Conservation (phyloP, 352 stramenopile genomes). For the Phytopythium delawarense region DNA sequence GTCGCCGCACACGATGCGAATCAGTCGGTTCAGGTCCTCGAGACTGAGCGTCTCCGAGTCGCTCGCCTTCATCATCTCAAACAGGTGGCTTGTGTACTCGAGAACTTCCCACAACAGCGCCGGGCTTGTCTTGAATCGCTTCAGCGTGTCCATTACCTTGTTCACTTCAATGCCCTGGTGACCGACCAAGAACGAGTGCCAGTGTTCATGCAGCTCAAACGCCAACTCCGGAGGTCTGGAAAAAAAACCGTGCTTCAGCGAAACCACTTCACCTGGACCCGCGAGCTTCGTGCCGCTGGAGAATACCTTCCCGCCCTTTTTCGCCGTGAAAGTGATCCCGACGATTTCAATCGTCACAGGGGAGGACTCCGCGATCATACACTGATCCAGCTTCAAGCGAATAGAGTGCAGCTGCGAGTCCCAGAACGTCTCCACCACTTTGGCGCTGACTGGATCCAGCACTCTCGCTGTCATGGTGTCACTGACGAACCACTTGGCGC, state of each 20-base stretch:
- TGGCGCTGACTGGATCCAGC: slow-evolving; percentile 19
- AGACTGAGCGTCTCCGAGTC: slow-evolving; percentile 22
- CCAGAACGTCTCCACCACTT: slow-evolving; percentile 38
- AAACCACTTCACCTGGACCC: slow-evolving; percentile 39
- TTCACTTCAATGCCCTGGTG: slow-evolving; percentile 37
- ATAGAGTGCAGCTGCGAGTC: slow-evolving; percentile 38
- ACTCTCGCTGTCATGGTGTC: slow-evolving; percentile 20
- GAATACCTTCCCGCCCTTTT: slow-evolving; percentile 5
- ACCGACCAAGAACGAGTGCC: slow-evolving; percentile 47
- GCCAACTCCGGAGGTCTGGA: slow-evolving; percentile 24
- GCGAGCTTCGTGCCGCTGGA: slow-evolving; percentile 16
- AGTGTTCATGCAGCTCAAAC: slow-evolving; percentile 48
- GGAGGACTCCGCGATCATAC: slow-evolving; percentile 21
- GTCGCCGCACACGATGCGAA: slow-evolving; percentile 32
- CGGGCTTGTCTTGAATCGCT: slow-evolving; percentile 43
- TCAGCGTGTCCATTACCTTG: slow-evolving; percentile 42
- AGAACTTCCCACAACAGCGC: slow-evolving; percentile 43
- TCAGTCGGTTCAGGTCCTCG: slow-evolving; percentile 31
- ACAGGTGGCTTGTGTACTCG: slow-evolving; percentile 50
- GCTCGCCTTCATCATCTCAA: slow-evolving; percentile 35
- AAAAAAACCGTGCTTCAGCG: slow-evolving; percentile 17
- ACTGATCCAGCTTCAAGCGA: slow-evolving; percentile 31
- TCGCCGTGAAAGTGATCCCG: slow-evolving; percentile 18
- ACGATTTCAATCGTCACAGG: slow-evolving; percentile 29
- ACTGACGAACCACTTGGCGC: slow-evolving; percentile 30